Conservation (phyloP, 2,329 filamentous ascomycete genomes). For the Rugonectria rugulosa region DNA sequence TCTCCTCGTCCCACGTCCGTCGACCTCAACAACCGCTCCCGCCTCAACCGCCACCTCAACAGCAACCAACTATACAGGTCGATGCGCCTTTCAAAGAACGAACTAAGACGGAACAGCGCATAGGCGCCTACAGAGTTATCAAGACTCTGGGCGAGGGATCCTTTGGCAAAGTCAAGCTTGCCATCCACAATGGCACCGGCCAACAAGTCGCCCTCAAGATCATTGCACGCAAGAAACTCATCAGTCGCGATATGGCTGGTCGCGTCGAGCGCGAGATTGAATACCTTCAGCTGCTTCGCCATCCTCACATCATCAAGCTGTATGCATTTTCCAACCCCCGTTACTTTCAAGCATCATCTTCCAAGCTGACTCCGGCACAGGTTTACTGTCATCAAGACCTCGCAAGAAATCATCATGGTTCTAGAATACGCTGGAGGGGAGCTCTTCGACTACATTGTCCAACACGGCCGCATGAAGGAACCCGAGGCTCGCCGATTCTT, state of each 20-base stretch:
- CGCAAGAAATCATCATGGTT: conserved; percentile 97
- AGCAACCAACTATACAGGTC: conserved; percentile 40
- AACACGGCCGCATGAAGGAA: conserved; percentile 90
- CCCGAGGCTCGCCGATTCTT: conserved; percentile 96
- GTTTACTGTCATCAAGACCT: conserved; percentile 96
- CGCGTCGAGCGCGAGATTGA: conserved; percentile 98
- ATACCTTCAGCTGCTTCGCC: conserved; percentile 92
- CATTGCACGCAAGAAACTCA: conserved; percentile 93
- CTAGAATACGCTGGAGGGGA: conserved; percentile 97
- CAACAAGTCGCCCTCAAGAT: conserved; percentile 98
- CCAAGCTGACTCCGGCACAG: conserved; percentile 51
- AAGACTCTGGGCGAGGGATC: conserved; percentile 94
- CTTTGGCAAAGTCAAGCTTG: conserved; percentile 98
- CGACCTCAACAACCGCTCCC: conserved; percentile 52
- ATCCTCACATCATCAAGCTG: conserved; percentile 99
- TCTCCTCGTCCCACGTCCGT: conserved; percentile 70
- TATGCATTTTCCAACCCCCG: conserved; percentile 54
- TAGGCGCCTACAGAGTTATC: conserved; percentile 91
- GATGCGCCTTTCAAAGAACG: conserved; percentile 50
- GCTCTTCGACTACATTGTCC: conserved; percentile 97
- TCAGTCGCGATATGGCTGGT: conserved; percentile 97
- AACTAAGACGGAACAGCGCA: conserved; percentile 77
- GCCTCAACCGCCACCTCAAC: conserved; percentile 34
- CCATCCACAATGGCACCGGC: conserved; percentile 87
- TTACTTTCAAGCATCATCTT: not conserved